Evolutionary conservation across 2,329 filamentous ascomycete species (phyloP).

Genomic region (Neurospora sp.): DNA sequence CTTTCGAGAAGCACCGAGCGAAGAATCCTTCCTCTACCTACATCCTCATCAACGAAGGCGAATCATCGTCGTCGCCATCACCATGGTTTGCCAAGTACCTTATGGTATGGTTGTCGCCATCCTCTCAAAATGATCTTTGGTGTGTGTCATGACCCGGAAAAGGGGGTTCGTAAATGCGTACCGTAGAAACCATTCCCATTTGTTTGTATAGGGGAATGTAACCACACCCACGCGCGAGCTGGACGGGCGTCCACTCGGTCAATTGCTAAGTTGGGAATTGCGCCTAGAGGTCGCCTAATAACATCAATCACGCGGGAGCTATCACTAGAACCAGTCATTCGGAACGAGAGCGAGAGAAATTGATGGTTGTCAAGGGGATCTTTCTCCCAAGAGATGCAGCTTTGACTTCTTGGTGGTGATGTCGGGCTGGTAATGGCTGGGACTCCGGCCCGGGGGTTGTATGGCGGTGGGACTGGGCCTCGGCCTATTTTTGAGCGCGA

Average conservation of each 20-base stretch:
- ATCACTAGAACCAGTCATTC: neutral
- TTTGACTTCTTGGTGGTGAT: neutral
- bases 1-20: neutral
- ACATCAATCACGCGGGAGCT: neutral
- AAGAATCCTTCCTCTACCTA: neutral
- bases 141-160: neutral
- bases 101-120: neutral
- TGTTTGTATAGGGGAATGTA: neutral
- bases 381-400: neutral
- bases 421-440: neutral
- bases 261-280: neutral
- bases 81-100: neutral
- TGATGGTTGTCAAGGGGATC: neutral
- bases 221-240: neutral
- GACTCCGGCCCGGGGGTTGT: neutral
- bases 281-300: neutral
- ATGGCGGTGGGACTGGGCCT: neutral
- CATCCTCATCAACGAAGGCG: neutral
- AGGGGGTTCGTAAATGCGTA: neutral
- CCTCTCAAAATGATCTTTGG: neutral
- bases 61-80: neutral
- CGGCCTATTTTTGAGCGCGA: neutral
- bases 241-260: neutral
- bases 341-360: neutral
- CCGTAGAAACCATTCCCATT: neutral